These are phyloP conservation scores for Candida maesae DNA, from an alignment of 805 yeast genomes.

Conservation along the genomic window DNA sequence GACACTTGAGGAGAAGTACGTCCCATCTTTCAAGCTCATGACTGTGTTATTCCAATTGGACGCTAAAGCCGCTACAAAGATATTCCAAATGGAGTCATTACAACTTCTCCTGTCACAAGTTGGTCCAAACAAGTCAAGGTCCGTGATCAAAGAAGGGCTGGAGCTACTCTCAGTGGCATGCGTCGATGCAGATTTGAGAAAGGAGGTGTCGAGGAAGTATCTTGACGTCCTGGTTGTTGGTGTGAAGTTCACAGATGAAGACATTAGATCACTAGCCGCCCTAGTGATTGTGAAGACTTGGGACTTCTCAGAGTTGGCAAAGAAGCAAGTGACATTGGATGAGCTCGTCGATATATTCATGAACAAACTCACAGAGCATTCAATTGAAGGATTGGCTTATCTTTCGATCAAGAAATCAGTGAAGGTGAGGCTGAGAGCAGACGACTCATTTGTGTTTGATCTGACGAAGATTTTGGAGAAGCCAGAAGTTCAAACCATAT, in stretches of 20 bases:
- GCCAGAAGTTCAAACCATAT: constrained; percentile 17
- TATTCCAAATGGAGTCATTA: constrained; percentile 29
- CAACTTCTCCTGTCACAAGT: constrained; percentile 24
- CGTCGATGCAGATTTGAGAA: constrained; percentile 47
- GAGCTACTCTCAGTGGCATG: constrained; percentile 43
- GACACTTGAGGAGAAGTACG: constrained; percentile 23
- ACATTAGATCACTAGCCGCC: constrained; percentile 35
- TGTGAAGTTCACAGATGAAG: constrained; percentile 20
- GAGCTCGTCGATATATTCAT: constrained; percentile 32
- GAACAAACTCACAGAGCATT: constrained; percentile 15
- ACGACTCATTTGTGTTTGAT: constrained; percentile 32
- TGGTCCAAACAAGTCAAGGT: constrained; percentile 3
- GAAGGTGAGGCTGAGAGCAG: constrained; percentile 34
- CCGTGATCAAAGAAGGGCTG: constrained; percentile 28
- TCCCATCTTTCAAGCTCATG: constrained; percentile 23
- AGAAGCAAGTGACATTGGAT: constrained; percentile 30
- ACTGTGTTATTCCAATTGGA: constrained; percentile 17
- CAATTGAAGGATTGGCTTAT: constrained; percentile 49
- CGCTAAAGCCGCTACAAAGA: constrained; percentile 2
- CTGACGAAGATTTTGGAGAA: constrained; percentile 26
- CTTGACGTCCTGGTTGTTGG: constrained; percentile 37
- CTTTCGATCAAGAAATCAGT: constrained; percentile 40
- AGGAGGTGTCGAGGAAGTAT: constrained; percentile 43
- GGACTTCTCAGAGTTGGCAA: constrained; percentile 37
- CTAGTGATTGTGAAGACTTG: constrained; percentile 54